A percentile compares a stretch with the other conserved stretches of the same genome.
phyloP scores from a whole-genome alignment of 192 early-diverging fungal species.

The Mortierella antarctica region DNA sequence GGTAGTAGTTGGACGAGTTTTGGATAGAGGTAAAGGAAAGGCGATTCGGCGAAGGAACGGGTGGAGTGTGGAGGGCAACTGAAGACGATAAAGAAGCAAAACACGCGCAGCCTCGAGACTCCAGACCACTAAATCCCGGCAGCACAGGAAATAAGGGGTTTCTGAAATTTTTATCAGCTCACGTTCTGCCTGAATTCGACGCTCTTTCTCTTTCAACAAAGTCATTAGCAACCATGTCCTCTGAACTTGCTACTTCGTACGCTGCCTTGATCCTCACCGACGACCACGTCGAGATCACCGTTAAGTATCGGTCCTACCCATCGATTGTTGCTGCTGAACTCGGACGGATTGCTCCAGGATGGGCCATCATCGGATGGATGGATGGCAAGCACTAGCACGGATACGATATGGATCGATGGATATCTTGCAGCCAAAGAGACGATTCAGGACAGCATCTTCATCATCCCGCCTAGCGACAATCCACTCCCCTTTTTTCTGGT shows the following conservation, averaged over 20 bases:
- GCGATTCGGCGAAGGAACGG: neutral
- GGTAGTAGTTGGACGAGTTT: neutral
- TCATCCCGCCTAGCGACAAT: neutral
- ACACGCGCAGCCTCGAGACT: no score
- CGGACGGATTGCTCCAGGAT: neutral
- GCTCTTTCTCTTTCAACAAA: slow-evolving; percentile 50
- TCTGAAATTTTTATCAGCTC: no score
- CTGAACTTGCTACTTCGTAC: slow-evolving; percentile 94
- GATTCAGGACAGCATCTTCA: neutral
- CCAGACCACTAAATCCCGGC: no score
- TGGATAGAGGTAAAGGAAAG: neutral
- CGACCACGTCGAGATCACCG: slow-evolving; percentile 96
- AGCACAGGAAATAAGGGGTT: no score
- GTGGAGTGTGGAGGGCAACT: neutral
- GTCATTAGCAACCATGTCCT: slow-evolving; percentile 54
- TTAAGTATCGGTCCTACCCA: slow-evolving; percentile 61
- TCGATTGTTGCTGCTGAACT: no score
- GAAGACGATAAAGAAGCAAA: neutral
- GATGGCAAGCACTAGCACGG: neutral
- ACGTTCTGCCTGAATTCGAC: no score
- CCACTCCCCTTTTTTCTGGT: neutral
- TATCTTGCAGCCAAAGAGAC: slow-evolving; percentile 1
- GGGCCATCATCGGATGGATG: slow-evolving; percentile 5
- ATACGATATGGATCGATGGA: slow-evolving; percentile 13
- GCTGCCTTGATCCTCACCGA: slow-evolving; percentile 98